Evolutionary conservation across 2,329 filamentous ascomycete species (phyloP).

Genomic region (Endothia cerciana): DNA sequence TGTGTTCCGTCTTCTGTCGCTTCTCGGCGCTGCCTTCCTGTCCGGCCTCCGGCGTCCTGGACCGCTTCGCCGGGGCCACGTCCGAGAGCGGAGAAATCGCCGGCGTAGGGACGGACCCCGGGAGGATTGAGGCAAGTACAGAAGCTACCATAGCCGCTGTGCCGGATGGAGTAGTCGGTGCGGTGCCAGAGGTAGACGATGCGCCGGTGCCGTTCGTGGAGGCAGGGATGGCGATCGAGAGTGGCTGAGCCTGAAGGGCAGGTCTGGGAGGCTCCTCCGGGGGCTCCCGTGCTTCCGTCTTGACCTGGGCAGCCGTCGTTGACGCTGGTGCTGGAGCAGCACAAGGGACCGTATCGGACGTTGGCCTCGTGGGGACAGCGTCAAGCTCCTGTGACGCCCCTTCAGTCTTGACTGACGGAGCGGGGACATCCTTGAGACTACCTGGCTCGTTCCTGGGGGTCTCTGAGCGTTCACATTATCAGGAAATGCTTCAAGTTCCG

Average conservation of each 20-base stretch:
- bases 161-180: constrained; percentile 1
- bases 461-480: constrained; percentile 7
- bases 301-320: neutral
- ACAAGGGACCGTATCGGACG: neutral
- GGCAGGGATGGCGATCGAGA: constrained; percentile 18
- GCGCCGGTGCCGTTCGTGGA: neutral
- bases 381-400: constrained; percentile 1
- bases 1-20: constrained; percentile 27
- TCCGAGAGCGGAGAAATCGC: constrained; percentile 20
- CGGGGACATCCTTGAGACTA: constrained; percentile 1
- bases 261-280: neutral
- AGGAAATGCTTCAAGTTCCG: neutral
- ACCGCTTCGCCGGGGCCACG: constrained; percentile 23
- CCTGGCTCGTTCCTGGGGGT: constrained; percentile 17
- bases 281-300: neutral
- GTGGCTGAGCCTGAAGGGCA: neutral
- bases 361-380: constrained; percentile 2
- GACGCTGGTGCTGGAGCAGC: constrained; percentile 11
- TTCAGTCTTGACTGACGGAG: constrained; percentile 16
- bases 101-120: constrained; percentile 1
- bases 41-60: constrained; percentile 23
- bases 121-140: neutral
- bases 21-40: constrained; percentile 22
- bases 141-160: neutral
- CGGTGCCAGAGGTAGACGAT: neutral